A percentile compares a stretch with the other conserved stretches of the same genome.
Conservation (phyloP, 257 asterid genomes). For the Ilex asprella region DNA sequence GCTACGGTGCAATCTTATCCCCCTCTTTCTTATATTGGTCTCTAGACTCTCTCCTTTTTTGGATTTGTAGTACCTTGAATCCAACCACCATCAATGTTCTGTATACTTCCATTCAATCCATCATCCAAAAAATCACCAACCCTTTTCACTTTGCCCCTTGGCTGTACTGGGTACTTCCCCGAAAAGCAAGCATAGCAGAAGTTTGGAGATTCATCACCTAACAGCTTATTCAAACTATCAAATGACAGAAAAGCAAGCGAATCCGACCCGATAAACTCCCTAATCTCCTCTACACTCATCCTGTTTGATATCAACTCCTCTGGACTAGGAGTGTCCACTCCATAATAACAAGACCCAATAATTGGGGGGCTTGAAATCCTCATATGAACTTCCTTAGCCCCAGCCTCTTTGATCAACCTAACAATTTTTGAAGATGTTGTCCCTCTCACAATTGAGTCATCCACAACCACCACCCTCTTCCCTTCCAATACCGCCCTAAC, state of each 20-base stretch:
- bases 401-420: conserved; percentile 70
- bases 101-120: too few species aligned
- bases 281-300: conserved; percentile 68
- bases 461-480: conserved; percentile 92
- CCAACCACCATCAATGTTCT: too few species aligned
- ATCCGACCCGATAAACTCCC: conserved; percentile 72
- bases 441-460: conserved; percentile 91
- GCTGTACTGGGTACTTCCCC: too few species aligned
- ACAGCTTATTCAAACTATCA: too few species aligned
- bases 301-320: conserved; percentile 74
- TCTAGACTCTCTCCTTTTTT: too few species aligned
- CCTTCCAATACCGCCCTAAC: conserved; percentile 88
- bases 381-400: conserved; percentile 94
- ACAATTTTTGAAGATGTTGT: conserved; percentile 89
- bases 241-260: conserved; percentile 16
- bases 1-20: too few species aligned
- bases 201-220: too few species aligned
- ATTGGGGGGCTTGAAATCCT: conserved; percentile 92
- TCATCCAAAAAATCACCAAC: too few species aligned
- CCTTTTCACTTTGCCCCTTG: too few species aligned
- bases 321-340: conserved; percentile 77
- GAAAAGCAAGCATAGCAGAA: too few species aligned
- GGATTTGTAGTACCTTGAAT: too few species aligned
- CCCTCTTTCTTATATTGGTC: too few species aligned
- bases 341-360: conserved; percentile 79